A percentile compares a stretch with the other conserved stretches of the same genome.
Evolutionary conservation across 441 rosid species (phyloP).

Genomic region (Gossypium trilobum): DNA sequence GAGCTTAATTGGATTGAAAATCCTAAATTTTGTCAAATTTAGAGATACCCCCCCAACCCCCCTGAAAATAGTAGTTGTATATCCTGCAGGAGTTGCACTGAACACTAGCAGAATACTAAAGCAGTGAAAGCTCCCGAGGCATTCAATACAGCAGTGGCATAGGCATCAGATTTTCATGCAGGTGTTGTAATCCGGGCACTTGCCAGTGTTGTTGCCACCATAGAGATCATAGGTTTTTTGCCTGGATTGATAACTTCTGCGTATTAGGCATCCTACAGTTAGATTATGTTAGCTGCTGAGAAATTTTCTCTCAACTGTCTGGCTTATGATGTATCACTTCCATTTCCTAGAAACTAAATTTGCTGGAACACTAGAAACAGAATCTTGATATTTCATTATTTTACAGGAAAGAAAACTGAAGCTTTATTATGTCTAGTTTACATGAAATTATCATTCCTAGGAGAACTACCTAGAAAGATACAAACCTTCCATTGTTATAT

Average conservation of each 20-base stretch:
- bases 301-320: background rate
- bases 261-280: background rate
- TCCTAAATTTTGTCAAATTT: no score
- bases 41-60: no score
- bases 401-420: conserved; percentile 9
- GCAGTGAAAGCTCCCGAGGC: background rate
- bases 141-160: conserved; percentile 63
- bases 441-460: conserved; percentile 11
- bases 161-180: conserved; percentile 83
- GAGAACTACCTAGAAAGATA: conserved; percentile 10
- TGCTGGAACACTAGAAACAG: background rate
- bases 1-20: no score
- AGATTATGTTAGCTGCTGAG: background rate
- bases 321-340: background rate
- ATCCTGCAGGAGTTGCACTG: background rate
- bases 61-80: no score
- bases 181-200: background rate
- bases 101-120: background rate
- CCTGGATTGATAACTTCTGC: background rate
- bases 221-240: background rate
- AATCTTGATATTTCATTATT: background rate
- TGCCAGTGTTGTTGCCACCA: background rate
- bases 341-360: background rate
- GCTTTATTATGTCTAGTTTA: conserved; percentile 19
- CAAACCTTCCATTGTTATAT: conserved; percentile 17